These are phyloP conservation scores for Cynanchum wilfordii DNA, from an alignment of 257 asterid genomes.

Conservation along the genomic window DNA sequence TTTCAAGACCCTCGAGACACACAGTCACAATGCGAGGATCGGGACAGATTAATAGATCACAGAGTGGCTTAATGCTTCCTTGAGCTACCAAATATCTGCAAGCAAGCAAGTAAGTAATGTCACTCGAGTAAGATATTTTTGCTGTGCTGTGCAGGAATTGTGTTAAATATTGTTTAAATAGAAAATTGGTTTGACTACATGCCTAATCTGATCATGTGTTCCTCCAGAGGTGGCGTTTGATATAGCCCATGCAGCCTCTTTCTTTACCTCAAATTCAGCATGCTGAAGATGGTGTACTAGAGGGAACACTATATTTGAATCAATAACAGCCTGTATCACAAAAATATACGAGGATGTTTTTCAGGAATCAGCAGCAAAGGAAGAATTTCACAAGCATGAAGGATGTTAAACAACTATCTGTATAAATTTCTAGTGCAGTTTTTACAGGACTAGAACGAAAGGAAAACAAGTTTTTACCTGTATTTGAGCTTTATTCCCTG, in stretches of 20 bases:
- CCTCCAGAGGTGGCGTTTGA: slow-evolving; percentile 94
- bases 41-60: slow-evolving; percentile 72
- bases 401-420: neutral
- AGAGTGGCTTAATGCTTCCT: slow-evolving; percentile 57
- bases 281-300: slow-evolving; percentile 53
- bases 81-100: slow-evolving; percentile 56
- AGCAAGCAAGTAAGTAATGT: neutral
- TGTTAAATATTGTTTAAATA: neutral
- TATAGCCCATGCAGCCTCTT: slow-evolving; percentile 92
- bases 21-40: slow-evolving; percentile 78
- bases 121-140: too few relatives aligned
- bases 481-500: slow-evolving; percentile 70
- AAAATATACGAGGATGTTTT: neutral
- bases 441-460: neutral
- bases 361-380: neutral
- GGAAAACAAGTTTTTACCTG: slow-evolving; percentile 39
- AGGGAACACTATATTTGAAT: slow-evolving; percentile 52
- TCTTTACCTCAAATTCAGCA: slow-evolving; percentile 80
- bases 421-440: neutral
- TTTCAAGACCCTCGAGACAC: slow-evolving; percentile 73
- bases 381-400: neutral
- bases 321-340: slow-evolving; percentile 52
- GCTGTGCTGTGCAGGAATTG: neutral
- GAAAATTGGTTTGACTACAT: slow-evolving; percentile 13
- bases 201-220: slow-evolving; percentile 80